A percentile compares a stretch with the other conserved stretches of the same genome.
Evolutionary conservation across 2,329 filamentous ascomycete species (phyloP).

Genomic region (Pestalotiopsis fici): DNA sequence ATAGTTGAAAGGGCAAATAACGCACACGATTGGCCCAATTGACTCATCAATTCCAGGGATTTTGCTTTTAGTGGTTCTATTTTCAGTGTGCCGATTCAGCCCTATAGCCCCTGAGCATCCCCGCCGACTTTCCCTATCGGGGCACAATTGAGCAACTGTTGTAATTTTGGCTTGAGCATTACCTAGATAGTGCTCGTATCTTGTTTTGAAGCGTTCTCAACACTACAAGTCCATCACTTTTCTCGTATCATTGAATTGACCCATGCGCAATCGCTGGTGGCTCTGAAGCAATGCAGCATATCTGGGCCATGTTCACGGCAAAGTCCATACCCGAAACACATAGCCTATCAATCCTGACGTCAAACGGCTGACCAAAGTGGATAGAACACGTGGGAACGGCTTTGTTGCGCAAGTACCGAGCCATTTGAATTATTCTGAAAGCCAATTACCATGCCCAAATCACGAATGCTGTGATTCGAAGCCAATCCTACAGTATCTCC

Average conservation of each 20-base stretch:
- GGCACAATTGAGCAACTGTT: background rate
- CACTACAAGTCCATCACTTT: background rate
- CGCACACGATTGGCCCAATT: background rate
- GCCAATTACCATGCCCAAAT: background rate
- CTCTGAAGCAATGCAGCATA: no score
- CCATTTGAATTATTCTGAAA: background rate
- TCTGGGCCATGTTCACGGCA: no score
- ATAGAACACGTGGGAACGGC: background rate
- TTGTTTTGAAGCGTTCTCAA: background rate
- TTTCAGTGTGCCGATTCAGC: constrained; percentile 17
- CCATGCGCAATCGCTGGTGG: no score
- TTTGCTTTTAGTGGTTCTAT: background rate
- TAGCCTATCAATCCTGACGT: background rate
- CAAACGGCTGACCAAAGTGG: background rate
- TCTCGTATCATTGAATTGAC: no score
- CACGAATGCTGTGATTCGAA: background rate
- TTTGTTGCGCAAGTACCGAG: background rate
- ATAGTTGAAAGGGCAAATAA: background rate
- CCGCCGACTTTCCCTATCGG: constrained; percentile 6
- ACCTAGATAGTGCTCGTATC: background rate
- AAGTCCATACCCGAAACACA: no score
- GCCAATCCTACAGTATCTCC: background rate
- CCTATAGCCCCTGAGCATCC: constrained; percentile 13
- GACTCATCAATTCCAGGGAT: background rate
- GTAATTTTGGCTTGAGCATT: background rate